phyloP scores from a whole-genome alignment of 2,329 filamentous ascomycete genomes.

The Fusarium austroafricanum region DNA sequence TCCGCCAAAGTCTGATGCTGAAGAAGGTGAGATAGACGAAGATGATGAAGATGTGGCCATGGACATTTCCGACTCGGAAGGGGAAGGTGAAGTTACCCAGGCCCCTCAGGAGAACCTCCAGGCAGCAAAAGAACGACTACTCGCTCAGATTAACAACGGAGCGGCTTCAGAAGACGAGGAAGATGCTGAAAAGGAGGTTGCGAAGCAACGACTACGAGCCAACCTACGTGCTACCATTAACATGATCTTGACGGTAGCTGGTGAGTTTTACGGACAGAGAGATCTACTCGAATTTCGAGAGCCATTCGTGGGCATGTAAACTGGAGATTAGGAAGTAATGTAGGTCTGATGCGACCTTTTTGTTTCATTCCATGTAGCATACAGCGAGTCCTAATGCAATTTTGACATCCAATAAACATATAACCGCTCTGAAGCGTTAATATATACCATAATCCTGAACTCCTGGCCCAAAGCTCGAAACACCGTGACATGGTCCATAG shows the following conservation, averaged over 20 bases:
- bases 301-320: constrained; percentile 63
- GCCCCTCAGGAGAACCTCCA: constrained; percentile 55
- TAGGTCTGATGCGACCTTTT: constrained; percentile 24
- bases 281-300: constrained; percentile 83
- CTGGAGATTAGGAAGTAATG: constrained; percentile 11
- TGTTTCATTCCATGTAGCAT: constrained; percentile 28
- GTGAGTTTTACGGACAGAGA: constrained; percentile 89
- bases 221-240: constrained; percentile 80
- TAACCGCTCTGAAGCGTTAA: constrained; percentile 36
- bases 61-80: constrained; percentile 55
- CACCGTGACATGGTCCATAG: constrained; percentile 22
- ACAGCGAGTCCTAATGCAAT: constrained; percentile 24
- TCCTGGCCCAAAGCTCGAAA: constrained; percentile 36
- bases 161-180: constrained; percentile 43
- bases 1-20: constrained; percentile 23
- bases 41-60: constrained; percentile 55
- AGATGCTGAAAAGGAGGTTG: constrained; percentile 44
- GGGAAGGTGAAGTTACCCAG: constrained; percentile 52
- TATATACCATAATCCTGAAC: constrained; percentile 31
- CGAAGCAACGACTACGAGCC: constrained; percentile 53
- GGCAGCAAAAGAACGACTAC: constrained; percentile 60
- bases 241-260: constrained; percentile 90
- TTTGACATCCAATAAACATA: constrained; percentile 25
- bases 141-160: constrained; percentile 56
- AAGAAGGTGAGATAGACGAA: constrained; percentile 46